Percentiles rank a stretch among this genome's conserved stretches.
These are phyloP conservation scores for Suhomyces guaymorum DNA, from an alignment of 1,139 yeast species.

Conservation along the genomic window DNA sequence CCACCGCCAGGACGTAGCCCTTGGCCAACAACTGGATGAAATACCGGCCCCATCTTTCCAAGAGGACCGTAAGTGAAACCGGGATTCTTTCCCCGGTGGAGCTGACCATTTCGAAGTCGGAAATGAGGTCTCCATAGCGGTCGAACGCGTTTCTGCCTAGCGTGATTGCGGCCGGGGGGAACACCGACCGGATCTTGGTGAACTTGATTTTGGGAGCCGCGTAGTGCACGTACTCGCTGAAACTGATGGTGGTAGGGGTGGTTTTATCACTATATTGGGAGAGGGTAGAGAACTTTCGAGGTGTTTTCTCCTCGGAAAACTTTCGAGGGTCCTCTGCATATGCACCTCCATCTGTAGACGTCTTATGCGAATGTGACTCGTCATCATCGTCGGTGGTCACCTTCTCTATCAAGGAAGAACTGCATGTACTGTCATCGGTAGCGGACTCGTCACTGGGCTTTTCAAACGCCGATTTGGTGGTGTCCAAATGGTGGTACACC, in stretches of 20 bases:
- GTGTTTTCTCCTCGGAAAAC: constrained; percentile 6
- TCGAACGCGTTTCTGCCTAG: constrained; percentile 74
- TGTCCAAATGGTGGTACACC: constrained; percentile 16
- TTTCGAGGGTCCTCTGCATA: constrained; percentile 13
- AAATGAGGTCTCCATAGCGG: constrained; percentile 59
- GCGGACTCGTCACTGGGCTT: constrained; percentile 13
- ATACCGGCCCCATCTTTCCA: constrained; percentile 75
- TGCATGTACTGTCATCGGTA: constrained; percentile 20
- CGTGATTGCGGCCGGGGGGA: constrained; percentile 76
- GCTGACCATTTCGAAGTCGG: constrained; percentile 72
- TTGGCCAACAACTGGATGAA: constrained; percentile 61
- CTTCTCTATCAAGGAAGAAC: constrained; percentile 13
- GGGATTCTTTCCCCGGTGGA: constrained; percentile 66
- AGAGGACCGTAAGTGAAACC: constrained; percentile 57
- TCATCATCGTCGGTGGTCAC: constrained; percentile 22
- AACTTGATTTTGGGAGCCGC: constrained; percentile 70
- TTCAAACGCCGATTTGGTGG: constrained; percentile 4
- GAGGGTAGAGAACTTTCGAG: constrained; percentile 21
- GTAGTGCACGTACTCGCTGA: constrained; percentile 73
- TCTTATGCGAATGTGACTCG: constrained; percentile 9
- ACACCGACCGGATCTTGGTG: constrained; percentile 65
- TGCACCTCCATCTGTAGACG: constrained; percentile 8
- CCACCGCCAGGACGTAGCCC: constrained; percentile 62
- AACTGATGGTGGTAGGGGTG: constrained; percentile 36
- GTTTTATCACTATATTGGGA: constrained; percentile 17